Evolutionary conservation across 108 stramenopile species (phyloP).

Genomic region (Parietichytrium sp.): DNA sequence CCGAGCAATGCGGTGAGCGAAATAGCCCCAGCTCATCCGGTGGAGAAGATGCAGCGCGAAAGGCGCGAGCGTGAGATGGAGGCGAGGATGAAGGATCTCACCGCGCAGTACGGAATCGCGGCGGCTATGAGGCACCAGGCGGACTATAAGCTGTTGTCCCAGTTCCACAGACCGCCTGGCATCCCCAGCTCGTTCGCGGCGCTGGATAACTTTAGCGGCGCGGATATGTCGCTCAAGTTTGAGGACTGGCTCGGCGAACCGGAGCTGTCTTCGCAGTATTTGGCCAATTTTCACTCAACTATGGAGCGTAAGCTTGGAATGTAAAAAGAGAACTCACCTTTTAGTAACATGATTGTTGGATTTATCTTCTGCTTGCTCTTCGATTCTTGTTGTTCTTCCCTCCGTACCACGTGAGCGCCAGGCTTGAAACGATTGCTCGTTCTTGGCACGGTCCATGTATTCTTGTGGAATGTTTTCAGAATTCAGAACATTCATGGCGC

Average conservation of each 20-base stretch:
- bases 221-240: neutral
- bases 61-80: slow-evolving; percentile 2
- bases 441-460: no score
- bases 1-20: slow-evolving; percentile 22
- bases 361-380: no score
- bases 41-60: slow-evolving; percentile 37
- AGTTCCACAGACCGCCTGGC: slow-evolving; percentile 28
- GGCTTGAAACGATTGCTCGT: no score
- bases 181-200: slow-evolving; percentile 21
- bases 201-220: slow-evolving; percentile 13
- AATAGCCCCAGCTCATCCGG: slow-evolving; percentile 17
- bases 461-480: no score
- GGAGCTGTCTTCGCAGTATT: slow-evolving; percentile 11
- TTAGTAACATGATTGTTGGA: no score
- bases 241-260: slow-evolving; percentile 41
- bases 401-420: no score
- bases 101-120: slow-evolving; percentile 27
- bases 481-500: no score
- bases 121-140: slow-evolving; percentile 37
- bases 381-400: no score
- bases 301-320: slow-evolving; percentile 37
- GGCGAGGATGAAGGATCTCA: neutral
- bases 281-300: slow-evolving; percentile 8
- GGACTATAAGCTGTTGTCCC: neutral
- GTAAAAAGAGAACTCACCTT: no score